Evolutionary conservation across 768 basidiomycete genomes (phyloP).

Genomic region (Panaeolus cyanescens): DNA sequence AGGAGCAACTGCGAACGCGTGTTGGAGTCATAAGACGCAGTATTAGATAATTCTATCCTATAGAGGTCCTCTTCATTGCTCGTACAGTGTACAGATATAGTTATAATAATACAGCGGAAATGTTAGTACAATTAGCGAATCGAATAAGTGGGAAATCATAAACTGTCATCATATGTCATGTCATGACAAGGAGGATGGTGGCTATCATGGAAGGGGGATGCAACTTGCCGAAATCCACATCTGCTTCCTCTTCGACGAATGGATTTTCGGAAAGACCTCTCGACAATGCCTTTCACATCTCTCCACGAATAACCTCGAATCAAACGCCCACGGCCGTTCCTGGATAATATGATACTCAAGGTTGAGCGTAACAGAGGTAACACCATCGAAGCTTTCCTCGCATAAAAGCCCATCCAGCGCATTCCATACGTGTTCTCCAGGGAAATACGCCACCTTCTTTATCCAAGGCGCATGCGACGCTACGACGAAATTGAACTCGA

Average conservation of each 20-base stretch:
- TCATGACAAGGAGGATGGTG: too few species aligned
- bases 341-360: constrained; percentile 10
- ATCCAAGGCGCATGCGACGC: constrained; percentile 15
- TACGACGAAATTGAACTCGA: constrained; percentile 13
- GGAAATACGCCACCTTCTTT: constrained; percentile 13
- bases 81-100: too few species aligned
- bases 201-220: neutral
- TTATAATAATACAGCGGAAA: too few species aligned
- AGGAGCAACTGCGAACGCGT: too few species aligned
- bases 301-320: constrained; percentile 9
- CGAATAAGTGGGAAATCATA: neutral
- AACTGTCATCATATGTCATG: neutral
- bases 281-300: constrained; percentile 6
- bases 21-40: too few species aligned
- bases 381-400: neutral
- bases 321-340: constrained; percentile 16
- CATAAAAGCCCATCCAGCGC: constrained; percentile 10
- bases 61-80: too few species aligned
- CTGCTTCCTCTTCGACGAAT: constrained; percentile 1
- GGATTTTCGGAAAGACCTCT: constrained; percentile 11
- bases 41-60: too few species aligned
- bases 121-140: neutral
- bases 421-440: constrained; percentile 11
- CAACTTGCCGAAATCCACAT: neutral
- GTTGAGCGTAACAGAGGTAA: constrained; percentile 6